A percentile compares a stretch with the other conserved stretches of the same genome.
Evolutionary conservation across 345 rosid species (phyloP).

Genomic region (Geranium rotundifolium): DNA sequence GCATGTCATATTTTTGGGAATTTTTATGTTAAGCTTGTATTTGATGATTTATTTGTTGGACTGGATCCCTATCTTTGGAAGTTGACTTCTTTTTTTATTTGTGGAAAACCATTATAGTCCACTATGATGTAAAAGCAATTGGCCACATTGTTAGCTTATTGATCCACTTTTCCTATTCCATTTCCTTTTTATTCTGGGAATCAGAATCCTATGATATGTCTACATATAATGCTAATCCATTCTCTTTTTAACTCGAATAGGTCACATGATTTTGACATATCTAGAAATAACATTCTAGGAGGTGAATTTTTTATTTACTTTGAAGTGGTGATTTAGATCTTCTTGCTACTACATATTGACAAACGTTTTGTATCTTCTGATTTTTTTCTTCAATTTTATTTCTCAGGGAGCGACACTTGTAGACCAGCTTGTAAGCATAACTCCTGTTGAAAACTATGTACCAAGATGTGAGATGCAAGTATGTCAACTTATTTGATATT

Average conservation of each 20-base stretch:
- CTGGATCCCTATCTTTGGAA: not conserved
- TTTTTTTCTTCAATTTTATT: not conserved
- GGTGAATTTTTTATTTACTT: not conserved
- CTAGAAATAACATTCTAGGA: not conserved
- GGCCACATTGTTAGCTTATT: not conserved
- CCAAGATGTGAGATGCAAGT: constrained; percentile 41
- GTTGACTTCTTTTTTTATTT: not conserved
- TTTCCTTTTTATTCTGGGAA: too few relatives aligned
- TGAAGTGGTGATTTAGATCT: not conserved
- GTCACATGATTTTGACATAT: too few relatives aligned
- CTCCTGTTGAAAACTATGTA: constrained; percentile 50
- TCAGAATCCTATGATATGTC: too few relatives aligned
- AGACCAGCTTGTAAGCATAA: constrained; percentile 66
- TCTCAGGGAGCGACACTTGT: constrained; percentile 89
- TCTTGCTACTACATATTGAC: too few relatives aligned
- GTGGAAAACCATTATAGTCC: not conserved
- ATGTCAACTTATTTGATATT: constrained; percentile 9
- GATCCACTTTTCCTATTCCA: not conserved
- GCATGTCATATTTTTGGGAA: not conserved
- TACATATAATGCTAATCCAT: not conserved
- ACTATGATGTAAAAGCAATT: not conserved
- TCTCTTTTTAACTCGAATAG: too few relatives aligned
- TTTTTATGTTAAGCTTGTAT: not conserved
- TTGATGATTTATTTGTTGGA: not conserved
- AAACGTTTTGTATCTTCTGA: not conserved